Conservation (phyloP, 805 yeast species). For the Saccharomycopsis fermentans region DNA sequence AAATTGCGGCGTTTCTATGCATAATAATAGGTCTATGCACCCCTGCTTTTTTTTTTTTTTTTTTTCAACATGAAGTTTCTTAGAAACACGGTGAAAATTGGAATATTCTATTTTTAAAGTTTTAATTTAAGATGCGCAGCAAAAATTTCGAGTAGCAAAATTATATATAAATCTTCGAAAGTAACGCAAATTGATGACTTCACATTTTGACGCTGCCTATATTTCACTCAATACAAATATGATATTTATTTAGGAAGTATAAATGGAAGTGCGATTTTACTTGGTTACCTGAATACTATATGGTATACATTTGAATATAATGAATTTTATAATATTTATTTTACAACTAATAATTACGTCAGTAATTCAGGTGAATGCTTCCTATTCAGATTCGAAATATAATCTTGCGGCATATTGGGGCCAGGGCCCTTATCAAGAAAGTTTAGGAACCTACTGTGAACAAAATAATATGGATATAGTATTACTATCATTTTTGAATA, state of each 20-base stretch:
- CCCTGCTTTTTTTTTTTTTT: neutral
- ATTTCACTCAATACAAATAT: too few species aligned
- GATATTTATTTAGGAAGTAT: too few species aligned
- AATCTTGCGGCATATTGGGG: slow-evolving; percentile 73
- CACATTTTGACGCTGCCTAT: too few species aligned
- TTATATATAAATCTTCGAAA: neutral
- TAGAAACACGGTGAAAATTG: neutral
- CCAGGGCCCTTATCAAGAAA: slow-evolving; percentile 35
- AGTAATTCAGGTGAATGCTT: neutral
- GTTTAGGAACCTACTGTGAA: slow-evolving; percentile 12
- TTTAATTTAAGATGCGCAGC: neutral
- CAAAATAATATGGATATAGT: slow-evolving; percentile 21
- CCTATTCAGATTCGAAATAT: slow-evolving; percentile 19
- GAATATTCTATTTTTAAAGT: neutral
- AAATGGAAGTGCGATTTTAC: too few species aligned
- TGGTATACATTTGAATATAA: neutral
- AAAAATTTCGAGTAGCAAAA: neutral
- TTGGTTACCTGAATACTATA: too few species aligned
- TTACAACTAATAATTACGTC: neutral
- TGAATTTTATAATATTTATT: neutral
- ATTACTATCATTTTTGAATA: slow-evolving; percentile 29
- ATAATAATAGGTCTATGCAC: neutral
- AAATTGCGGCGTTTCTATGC: neutral
- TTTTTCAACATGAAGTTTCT: neutral
- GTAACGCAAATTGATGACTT: too few species aligned